phyloP scores from a whole-genome alignment of 257 asterid species.

The Scutellaria galericulata region DNA sequence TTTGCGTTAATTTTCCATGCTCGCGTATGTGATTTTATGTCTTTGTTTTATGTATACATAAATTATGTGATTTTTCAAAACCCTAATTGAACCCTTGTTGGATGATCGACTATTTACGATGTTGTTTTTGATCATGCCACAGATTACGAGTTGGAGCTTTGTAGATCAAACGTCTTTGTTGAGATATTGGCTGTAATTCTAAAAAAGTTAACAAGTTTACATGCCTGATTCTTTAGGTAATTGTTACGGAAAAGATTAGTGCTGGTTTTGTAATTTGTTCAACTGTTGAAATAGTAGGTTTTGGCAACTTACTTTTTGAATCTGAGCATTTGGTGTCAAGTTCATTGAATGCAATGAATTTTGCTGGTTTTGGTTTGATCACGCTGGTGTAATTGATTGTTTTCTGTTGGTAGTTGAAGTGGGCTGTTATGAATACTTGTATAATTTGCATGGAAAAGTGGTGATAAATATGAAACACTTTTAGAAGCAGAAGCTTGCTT shows the following conservation, averaged over 20 bases:
- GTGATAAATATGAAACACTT: conserved; percentile 6
- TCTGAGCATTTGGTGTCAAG: conserved; percentile 37
- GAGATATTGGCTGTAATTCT: conserved; percentile 43
- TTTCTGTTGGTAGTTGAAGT: conserved; percentile 27
- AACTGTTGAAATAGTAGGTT: conserved; percentile 39
- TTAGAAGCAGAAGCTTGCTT: conserved; percentile 34
- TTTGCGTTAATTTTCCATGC: conserved; percentile 31
- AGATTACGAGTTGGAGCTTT: conserved; percentile 48
- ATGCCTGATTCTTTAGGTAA: conserved; percentile 30
- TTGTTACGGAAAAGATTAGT: conserved; percentile 29
- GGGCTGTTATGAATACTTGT: conserved; percentile 18
- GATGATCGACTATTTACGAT: conserved; percentile 46
- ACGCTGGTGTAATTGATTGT: conserved; percentile 24
- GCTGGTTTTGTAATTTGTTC: conserved; percentile 33
- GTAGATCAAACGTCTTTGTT: conserved; percentile 59
- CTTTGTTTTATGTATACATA: background rate
- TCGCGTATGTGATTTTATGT: conserved; percentile 27
- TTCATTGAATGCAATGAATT: conserved; percentile 23
- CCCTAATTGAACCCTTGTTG: conserved; percentile 73
- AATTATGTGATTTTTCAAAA: conserved; percentile 46
- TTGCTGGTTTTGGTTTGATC: conserved; percentile 35
- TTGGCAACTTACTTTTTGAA: conserved; percentile 41
- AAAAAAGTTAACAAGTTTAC: conserved; percentile 39
- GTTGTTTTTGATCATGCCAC: conserved; percentile 49
- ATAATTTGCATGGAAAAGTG: conserved; percentile 19